Base-by-base conservation (phyloP, 306 rosid species). In the Arachis hypogaea region DNA sequence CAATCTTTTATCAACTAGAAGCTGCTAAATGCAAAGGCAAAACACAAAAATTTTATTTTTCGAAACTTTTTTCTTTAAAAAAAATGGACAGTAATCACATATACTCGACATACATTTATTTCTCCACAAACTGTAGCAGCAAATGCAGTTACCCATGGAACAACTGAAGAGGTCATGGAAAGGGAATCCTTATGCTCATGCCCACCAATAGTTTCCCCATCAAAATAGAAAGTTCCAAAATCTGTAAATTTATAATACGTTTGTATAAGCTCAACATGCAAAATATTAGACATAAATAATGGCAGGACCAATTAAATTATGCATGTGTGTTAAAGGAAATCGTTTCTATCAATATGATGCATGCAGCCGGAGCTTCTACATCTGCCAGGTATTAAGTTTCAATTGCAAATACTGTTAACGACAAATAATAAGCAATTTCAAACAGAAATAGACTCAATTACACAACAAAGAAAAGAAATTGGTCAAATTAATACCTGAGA, bases 151-250 rank as follows among this genome's bases (percentile, higher is more conserved):
- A 92, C 74, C 73, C 99, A 98, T 69, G 87, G 93, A 76, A 95
- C 89, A 83, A 92, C 96, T 33, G 99, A 90, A 52, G 22, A 18
- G 22, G 22, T 18, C 22, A 18, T 18, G 22, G 22, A 18, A 18
- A 18, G 22, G 22, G 22, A 18, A 18, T 18, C 22, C 22, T 18
- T 18, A 18, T 18, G 22, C 22, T 18, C 22, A 18, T 18, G 22
- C 69, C 86, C 90, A 76, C 85, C 83, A 63, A 93, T 88, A 70
- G 72, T 77, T 86, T 88, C 92, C 82, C 92, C 99, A 16, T 88
- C 98, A 80, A 95, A 90, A 72, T 88, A 95, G 66, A 87, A 82
- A 52, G 93, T 82, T 7, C 96, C 99, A 66, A 92, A 97, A 83
- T 90, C 99, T 95, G 84, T 72, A 87, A 68, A 55, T 66, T 69